phyloP scores from a whole-genome alignment of 2,329 filamentous ascomycete genomes.

The Alternaria sp. region DNA sequence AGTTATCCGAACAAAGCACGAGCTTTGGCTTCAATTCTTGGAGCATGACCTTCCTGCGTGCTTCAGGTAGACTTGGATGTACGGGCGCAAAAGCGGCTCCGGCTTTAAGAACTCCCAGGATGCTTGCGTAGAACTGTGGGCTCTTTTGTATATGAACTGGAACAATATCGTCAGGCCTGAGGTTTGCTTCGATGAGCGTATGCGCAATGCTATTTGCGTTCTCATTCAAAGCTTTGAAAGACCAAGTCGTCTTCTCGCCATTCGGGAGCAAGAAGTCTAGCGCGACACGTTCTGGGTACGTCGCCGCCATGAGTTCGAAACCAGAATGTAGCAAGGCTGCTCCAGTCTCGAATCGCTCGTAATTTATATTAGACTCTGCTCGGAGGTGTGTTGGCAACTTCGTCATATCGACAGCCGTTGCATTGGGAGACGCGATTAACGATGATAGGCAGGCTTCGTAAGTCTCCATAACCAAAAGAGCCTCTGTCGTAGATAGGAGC shows the following conservation, averaged over 20 bases:
- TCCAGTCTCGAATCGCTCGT: conserved; percentile 12
- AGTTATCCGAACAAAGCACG: conserved; percentile 29
- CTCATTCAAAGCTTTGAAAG: conserved; percentile 41
- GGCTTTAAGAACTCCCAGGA: conserved; percentile 53
- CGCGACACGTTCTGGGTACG: conserved; percentile 41
- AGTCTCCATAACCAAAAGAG: conserved; percentile 35
- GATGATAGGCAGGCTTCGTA: conserved; percentile 39
- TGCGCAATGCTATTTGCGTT: conserved; percentile 47
- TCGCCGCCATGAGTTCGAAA: conserved; percentile 48
- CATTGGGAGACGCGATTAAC: conserved; percentile 31
- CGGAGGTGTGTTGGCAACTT: conserved; percentile 32
- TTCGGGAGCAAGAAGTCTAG: conserved; percentile 51
- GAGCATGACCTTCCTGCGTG: conserved; percentile 47
- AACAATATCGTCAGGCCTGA: conserved; percentile 44
- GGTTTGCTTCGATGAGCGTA: conserved; percentile 31
- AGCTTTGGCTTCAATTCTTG: conserved; percentile 43
- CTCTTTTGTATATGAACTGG: conserved; percentile 48
- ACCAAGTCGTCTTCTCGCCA: conserved; percentile 44
- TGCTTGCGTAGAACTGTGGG: conserved; percentile 47
- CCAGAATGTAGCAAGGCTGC: conserved; percentile 46
- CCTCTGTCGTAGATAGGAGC: conserved; percentile 39
- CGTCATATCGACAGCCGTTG: conserved; percentile 32
- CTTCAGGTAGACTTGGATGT: conserved; percentile 47
- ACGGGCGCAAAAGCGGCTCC: conserved; percentile 51
- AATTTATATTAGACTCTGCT: conserved; percentile 36